These are phyloP conservation scores for Pyracantha coccinea DNA, from an alignment of 331 rosid genomes.

Conservation along the genomic window DNA sequence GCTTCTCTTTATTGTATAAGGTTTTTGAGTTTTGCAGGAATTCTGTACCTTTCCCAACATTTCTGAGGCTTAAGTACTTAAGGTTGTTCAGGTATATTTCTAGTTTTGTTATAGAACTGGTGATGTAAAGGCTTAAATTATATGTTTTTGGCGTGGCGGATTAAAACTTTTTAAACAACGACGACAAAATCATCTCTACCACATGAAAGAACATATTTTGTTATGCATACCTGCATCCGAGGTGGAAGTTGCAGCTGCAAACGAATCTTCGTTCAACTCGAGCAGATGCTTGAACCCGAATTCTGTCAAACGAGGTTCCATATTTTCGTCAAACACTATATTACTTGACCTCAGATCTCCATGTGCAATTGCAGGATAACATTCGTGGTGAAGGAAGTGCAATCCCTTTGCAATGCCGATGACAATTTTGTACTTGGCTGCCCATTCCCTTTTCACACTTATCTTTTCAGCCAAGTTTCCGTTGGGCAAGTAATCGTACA, in stretches of 20 bases:
- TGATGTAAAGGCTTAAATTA: neutral
- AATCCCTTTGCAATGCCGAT: constrained; percentile 73
- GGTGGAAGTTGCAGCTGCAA: constrained; percentile 23
- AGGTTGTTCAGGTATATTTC: too few relatives aligned
- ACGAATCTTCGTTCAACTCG: constrained; percentile 39
- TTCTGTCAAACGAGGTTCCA: constrained; percentile 83
- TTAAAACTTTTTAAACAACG: neutral
- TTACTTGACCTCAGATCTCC: constrained; percentile 78
- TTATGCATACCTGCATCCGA: constrained; percentile 54
- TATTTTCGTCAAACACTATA: constrained; percentile 72
- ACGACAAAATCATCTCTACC: neutral
- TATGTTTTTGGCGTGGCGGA: constrained; percentile 4
- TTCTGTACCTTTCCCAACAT: neutral
- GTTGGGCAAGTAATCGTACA: constrained; percentile 72
- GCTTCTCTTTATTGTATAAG: too few relatives aligned
- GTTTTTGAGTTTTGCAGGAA: neutral
- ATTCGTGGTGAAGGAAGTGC: constrained; percentile 86
- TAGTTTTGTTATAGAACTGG: neutral
- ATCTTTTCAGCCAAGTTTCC: constrained; percentile 76
- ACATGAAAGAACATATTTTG: neutral
- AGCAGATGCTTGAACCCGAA: constrained; percentile 62
- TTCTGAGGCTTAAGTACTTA: neutral
- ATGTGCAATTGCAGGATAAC: constrained; percentile 75
- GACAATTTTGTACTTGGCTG: constrained; percentile 53
- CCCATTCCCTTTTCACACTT: constrained; percentile 57